A percentile compares a stretch with the other conserved stretches of the same genome.
Evolutionary conservation across 2,329 filamentous ascomycete species (phyloP).

Genomic region (Zymoseptoria brevis): DNA sequence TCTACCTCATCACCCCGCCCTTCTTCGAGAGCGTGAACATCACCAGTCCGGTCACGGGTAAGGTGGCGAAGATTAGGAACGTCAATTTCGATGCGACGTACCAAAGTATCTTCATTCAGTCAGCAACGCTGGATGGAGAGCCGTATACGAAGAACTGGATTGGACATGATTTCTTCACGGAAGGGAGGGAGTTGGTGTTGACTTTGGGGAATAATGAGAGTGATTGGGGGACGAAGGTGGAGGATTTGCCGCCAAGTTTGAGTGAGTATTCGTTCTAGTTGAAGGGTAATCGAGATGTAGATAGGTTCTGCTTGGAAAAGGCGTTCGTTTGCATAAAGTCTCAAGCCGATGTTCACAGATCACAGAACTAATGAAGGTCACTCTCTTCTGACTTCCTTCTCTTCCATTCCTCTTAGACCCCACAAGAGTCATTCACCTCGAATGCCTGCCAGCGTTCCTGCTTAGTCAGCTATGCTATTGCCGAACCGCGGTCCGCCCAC

Average conservation of each 20-base stretch:
- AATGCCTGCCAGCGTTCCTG: not conserved
- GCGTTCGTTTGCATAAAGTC: too few relatives aligned
- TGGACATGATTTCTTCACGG: constrained; percentile 34
- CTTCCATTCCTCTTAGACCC: too few relatives aligned
- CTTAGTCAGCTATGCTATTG: not conserved
- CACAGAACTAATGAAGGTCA: too few relatives aligned
- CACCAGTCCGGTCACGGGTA: constrained; percentile 29
- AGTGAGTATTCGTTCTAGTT: constrained; percentile 10
- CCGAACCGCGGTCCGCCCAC: not conserved
- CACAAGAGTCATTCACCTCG: not conserved
- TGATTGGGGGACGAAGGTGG: constrained; percentile 19
- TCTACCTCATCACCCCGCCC: constrained; percentile 37
- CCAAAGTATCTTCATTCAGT: constrained; percentile 29
- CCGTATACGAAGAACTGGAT: constrained; percentile 36
- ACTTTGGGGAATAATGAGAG: constrained; percentile 31
- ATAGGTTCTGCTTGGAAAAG: not conserved
- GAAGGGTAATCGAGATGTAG: not conserved
- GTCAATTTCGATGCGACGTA: constrained; percentile 34
- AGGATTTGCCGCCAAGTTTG: constrained; percentile 28
- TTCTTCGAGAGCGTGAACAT: constrained; percentile 34
- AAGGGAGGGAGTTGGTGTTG: constrained; percentile 34
- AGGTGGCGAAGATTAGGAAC: constrained; percentile 32
- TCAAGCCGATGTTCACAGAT: too few relatives aligned
- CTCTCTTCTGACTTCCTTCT: too few relatives aligned
- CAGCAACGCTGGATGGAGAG: constrained; percentile 31